Conservation (phyloP, 1,139 yeast genomes). For the Candida tetrigidarum region DNA sequence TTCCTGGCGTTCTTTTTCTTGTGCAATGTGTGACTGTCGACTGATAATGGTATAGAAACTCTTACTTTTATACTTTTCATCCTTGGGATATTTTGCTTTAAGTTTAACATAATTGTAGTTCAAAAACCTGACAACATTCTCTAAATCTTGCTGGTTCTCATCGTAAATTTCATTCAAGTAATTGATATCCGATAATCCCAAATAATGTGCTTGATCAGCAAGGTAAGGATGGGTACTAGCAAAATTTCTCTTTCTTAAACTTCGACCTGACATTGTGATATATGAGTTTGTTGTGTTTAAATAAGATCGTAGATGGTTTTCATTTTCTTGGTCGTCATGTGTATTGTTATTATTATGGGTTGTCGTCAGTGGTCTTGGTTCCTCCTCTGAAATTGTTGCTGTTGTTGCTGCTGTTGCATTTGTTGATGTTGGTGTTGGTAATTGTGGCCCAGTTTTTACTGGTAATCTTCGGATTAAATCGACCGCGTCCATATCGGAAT, state of each 20-base stretch:
- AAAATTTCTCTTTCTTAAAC: constrained; percentile 47
- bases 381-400: background rate
- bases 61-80: constrained; percentile 43
- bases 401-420: background rate
- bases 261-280: constrained; percentile 26
- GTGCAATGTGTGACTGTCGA: constrained; percentile 19
- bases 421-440: no score
- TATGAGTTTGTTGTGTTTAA: constrained; percentile 14
- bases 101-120: constrained; percentile 39
- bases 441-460: no score
- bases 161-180: constrained; percentile 44
- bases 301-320: constrained; percentile 18
- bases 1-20: constrained; percentile 14
- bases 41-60: constrained; percentile 45
- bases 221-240: constrained; percentile 52
- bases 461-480: constrained; percentile 7
- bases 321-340: constrained; percentile 17
- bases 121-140: constrained; percentile 36
- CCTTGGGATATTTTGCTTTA: constrained; percentile 39
- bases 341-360: background rate
- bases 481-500: constrained; percentile 9
- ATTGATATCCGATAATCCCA: constrained; percentile 41
- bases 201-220: constrained; percentile 52
- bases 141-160: constrained; percentile 36
- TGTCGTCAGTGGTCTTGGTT: background rate